Evolutionary conservation across 2,329 filamentous ascomycete genomes (phyloP).

Genomic region (Hypoxylon sp.): DNA sequence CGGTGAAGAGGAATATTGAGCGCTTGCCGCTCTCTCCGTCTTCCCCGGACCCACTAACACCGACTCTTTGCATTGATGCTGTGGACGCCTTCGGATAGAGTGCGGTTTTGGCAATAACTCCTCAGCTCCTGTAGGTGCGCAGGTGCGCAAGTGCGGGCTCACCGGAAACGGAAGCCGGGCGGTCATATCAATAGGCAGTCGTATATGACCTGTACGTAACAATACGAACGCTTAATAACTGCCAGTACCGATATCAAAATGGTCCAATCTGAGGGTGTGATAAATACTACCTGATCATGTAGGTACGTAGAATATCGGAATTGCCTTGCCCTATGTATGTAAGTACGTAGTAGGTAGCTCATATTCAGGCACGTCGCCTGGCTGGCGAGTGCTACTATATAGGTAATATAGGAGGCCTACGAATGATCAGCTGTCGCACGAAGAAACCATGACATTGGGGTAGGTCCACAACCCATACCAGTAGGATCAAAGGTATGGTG

Average conservation of each 20-base stretch:
- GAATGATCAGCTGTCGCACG: slow-evolving; percentile 24
- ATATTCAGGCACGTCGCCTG: slow-evolving; percentile 13
- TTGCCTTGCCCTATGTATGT: slow-evolving; percentile 10
- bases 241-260: slow-evolving; percentile 21
- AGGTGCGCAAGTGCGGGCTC: slow-evolving; percentile 12
- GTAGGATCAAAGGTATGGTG: slow-evolving; percentile 7
- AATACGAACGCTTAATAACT: slow-evolving; percentile 23
- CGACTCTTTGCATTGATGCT: slow-evolving; percentile 18
- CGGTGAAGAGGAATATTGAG: slow-evolving; percentile 31
- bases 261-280: slow-evolving; percentile 10
- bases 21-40: slow-evolving; percentile 26
- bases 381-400: slow-evolving; percentile 3
- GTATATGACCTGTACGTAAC: slow-evolving; percentile 8
- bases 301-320: slow-evolving; percentile 25
- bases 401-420: slow-evolving; percentile 13
- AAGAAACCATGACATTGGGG: slow-evolving; percentile 13
- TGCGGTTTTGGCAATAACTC: slow-evolving; percentile 15
- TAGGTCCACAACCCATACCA: slow-evolving; percentile 9
- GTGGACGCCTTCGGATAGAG: slow-evolving; percentile 14
- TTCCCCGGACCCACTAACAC: slow-evolving; percentile 36
- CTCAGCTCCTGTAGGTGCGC: slow-evolving; percentile 12
- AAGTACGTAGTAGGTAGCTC: no score
- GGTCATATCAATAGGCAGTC: slow-evolving; percentile 11
- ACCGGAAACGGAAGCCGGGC: slow-evolving; percentile 29
- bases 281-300: slow-evolving; percentile 29